phyloP scores from a whole-genome alignment of 257 asterid species.

The Misopates orontium region DNA sequence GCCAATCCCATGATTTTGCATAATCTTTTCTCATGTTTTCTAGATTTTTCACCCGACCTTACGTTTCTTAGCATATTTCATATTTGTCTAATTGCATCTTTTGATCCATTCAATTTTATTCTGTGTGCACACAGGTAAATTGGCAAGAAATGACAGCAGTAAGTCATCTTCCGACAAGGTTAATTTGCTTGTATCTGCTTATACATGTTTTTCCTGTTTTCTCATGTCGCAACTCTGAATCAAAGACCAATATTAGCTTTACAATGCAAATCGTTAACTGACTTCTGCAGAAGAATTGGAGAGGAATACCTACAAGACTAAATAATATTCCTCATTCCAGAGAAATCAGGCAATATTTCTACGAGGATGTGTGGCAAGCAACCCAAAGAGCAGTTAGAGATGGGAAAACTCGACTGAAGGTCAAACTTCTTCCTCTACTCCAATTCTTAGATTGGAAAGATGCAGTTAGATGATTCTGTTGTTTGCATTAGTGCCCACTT shows the following conservation, averaged over 20 bases:
- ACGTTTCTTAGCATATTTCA: not conserved
- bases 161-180: slow-evolving; percentile 55
- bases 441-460: slow-evolving; percentile 12
- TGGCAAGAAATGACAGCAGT: slow-evolving; percentile 35
- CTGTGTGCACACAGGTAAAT: slow-evolving; percentile 39
- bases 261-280: slow-evolving; percentile 25
- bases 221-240: not conserved
- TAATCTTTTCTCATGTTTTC: not conserved
- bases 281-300: slow-evolving; percentile 69
- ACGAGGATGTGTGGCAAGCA: slow-evolving; percentile 82
- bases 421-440: slow-evolving; percentile 27
- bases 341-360: slow-evolving; percentile 90
- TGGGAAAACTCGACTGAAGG: slow-evolving; percentile 92
- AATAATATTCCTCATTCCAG: slow-evolving; percentile 96
- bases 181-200: slow-evolving; percentile 14
- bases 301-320: slow-evolving; percentile 91
- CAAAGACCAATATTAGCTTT: slow-evolving; percentile 21
- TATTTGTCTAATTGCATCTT: slow-evolving; percentile 26
- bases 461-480: slow-evolving; percentile 15
- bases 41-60: not conserved
- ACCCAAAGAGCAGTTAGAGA: slow-evolving; percentile 72
- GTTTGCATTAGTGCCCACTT: slow-evolving; percentile 14
- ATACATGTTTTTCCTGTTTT: slow-evolving; percentile 7
- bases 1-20: not conserved
- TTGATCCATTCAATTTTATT: slow-evolving; percentile 29